Conservation (phyloP, 2,329 filamentous ascomycete genomes). For the Pseudocercospora crystallina region DNA sequence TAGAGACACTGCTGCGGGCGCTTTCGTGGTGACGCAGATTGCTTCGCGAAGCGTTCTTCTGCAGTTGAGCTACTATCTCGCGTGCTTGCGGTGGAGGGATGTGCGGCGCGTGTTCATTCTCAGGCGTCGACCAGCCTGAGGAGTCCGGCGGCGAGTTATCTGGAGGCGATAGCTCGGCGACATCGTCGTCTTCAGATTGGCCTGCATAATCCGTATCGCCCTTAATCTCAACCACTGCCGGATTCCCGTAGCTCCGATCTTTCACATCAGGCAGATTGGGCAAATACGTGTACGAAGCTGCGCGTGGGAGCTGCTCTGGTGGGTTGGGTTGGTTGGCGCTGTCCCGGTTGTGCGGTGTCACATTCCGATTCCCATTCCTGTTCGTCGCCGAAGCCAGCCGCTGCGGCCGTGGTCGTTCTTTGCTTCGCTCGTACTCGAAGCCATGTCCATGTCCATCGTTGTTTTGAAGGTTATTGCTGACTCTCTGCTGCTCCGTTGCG, state of each 20-base stretch:
- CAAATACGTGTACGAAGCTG: conserved; percentile 60
- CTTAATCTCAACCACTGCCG: conserved; percentile 42
- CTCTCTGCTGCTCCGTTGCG: conserved; percentile 18
- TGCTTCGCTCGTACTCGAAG: conserved; percentile 15
- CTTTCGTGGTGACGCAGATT: conserved; percentile 18
- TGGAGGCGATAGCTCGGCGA: conserved; percentile 30
- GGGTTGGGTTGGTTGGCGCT: conserved; percentile 4
- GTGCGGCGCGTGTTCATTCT: conserved; percentile 34
- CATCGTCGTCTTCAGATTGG: conserved; percentile 21
- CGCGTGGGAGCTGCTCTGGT: conserved; percentile 45
- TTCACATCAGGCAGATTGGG: conserved; percentile 49
- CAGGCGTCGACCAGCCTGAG: conserved; percentile 47
- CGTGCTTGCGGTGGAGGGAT: conserved; percentile 28
- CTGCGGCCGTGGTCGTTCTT: conserved; percentile 7
- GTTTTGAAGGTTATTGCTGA: too few species aligned
- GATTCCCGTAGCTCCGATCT: conserved; percentile 27
- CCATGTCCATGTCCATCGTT: neutral
- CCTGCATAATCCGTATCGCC: conserved; percentile 29
- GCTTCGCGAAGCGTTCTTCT: conserved; percentile 26
- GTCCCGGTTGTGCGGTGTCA: conserved; percentile 12
- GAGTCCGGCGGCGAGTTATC: conserved; percentile 41
- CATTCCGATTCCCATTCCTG: conserved; percentile 11
- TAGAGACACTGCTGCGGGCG: conserved; percentile 23
- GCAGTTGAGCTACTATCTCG: conserved; percentile 33
- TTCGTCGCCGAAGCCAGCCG: conserved; percentile 13